Evolutionary conservation across 1,284 basidiomycete genomes (phyloP), one percentile per base, ranked within the genome.

Genomic region (Somion occarium): DNA sequence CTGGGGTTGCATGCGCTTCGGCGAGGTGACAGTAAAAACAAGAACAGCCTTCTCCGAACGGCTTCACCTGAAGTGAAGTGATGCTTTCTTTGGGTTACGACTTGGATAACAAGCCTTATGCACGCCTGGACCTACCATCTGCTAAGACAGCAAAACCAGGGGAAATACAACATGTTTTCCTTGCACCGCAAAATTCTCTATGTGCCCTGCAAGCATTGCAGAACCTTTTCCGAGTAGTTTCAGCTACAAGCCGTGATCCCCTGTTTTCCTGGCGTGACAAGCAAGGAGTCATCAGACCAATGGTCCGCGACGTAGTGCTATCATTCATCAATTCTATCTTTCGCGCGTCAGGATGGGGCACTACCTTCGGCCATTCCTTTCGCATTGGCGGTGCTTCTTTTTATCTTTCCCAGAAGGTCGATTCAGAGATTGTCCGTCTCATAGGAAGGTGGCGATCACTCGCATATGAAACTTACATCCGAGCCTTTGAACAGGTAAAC

Each of bases 351-450:
- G 65, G 67, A 1, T 69, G 54, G 50, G 65, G 68, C 0, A 69
- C 57, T 0, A 37, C 64, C 0, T 71, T 67, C 48, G 67, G 70
- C 1, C 70, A 72, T 50, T 73, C 68, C 1, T 71, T 71, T 51
- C n/a, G n/a, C n/a, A n/a, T n/a, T n/a, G n/a, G n/a, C n/a, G n/a
- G n/a, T n/a, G n/a, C n/a, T n/a, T n/a, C n/a, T n/a, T n/a, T n/a
- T n/a, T n/a, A n/a, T n/a, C n/a, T n/a, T n/a, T n/a, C n/a, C n/a
- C n/a, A n/a, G 55, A 64, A 56, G 3, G 57, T 66, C 0, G 38
- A 55, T n/a, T n/a, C n/a, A n/a, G n/a, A n/a, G n/a, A n/a, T n/a
- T n/a, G n/a, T n/a, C n/a, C n/a, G n/a, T n/a, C n/a, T n/a, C n/a
- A n/a, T n/a, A n/a, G n/a, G n/a, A n/a, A n/a, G n/a, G n/a, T n/a